Conservation (phyloP, 768 basidiomycete species). For the Termitomyces sp. region DNA sequence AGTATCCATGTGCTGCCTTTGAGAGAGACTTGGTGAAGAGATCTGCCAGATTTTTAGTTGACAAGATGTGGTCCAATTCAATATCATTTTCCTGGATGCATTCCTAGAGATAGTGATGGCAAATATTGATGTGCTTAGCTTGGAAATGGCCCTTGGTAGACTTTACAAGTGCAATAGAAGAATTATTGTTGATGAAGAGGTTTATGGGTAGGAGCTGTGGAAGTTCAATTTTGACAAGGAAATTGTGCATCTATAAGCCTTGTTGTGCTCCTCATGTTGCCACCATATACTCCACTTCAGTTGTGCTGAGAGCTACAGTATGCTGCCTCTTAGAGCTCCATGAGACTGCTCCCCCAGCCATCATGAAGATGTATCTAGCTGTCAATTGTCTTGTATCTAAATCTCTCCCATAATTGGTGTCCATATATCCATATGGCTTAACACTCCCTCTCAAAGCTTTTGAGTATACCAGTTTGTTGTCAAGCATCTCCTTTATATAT, state of each 20-base stretch:
- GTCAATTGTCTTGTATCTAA: not conserved
- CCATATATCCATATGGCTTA: not conserved
- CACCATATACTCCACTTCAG: not conserved
- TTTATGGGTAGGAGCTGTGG: too few species aligned
- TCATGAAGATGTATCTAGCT: not conserved
- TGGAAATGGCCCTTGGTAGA: too few species aligned
- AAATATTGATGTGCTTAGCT: too few species aligned
- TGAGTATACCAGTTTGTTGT: not conserved
- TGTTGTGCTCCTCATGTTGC: not conserved
- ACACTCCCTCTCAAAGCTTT: fast-evolving
- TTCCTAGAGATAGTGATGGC: too few species aligned
- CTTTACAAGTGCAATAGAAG: too few species aligned
- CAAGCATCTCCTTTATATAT: not conserved
- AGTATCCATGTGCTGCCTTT: too few species aligned
- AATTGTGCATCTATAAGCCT: not conserved
- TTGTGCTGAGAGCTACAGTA: not conserved
- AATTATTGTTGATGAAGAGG: too few species aligned
- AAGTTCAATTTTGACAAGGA: too few species aligned
- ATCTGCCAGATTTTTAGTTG: too few species aligned
- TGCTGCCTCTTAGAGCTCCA: not conserved
- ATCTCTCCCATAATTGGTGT: not conserved
- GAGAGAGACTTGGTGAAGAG: too few species aligned
- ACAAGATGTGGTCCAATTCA: too few species aligned
- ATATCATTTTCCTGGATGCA: too few species aligned
- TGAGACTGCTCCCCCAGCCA: not conserved